Percentiles rank a stretch among this genome's conserved stretches.
These are phyloP conservation scores for Ganoderma sinense DNA, from an alignment of 1,284 basidiomycete genomes.

Conservation along the genomic window DNA sequence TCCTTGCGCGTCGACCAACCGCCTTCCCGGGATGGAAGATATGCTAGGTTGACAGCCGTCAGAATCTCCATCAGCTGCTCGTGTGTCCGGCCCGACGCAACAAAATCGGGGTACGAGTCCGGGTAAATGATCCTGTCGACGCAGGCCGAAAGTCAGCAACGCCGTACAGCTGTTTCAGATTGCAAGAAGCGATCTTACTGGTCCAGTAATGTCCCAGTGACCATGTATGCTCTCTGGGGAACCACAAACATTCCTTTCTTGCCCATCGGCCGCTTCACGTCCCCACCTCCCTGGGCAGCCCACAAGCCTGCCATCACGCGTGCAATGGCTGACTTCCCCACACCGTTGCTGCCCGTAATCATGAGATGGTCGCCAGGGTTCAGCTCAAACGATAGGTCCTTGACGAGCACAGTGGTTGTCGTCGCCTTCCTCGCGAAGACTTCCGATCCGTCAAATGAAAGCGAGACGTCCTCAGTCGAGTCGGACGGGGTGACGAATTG, in stretches of 20 bases:
- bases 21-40: conserved; percentile 89
- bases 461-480: conserved; percentile 7
- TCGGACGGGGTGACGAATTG: conserved; percentile 26
- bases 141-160: too few species aligned
- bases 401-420: conserved; percentile 62
- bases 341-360: conserved; percentile 93
- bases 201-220: conserved; percentile 86
- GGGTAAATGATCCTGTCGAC: conserved; percentile 76
- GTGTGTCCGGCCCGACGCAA: conserved; percentile 68
- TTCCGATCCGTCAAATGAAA: conserved; percentile 33
- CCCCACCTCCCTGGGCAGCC: conserved; percentile 62
- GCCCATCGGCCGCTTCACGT: conserved; percentile 52
- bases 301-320: conserved; percentile 92
- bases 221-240: conserved; percentile 93
- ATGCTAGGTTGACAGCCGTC: conserved; percentile 84
- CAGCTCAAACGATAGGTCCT: conserved; percentile 76
- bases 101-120: conserved; percentile 82
- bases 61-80: conserved; percentile 79
- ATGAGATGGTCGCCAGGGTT: conserved; percentile 88
- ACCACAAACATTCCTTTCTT: conserved; percentile 82
- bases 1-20: conserved; percentile 92
- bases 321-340: conserved; percentile 94
- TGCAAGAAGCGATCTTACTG: conserved; percentile 59
- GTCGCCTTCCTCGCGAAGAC: conserved; percentile 43
- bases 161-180: conserved; percentile 3